Evolutionary conservation across 495 filamentous ascomycete genomes (phyloP), one percentile per base, ranked within the genome.

Genomic region (Xylaria venustula): DNA sequence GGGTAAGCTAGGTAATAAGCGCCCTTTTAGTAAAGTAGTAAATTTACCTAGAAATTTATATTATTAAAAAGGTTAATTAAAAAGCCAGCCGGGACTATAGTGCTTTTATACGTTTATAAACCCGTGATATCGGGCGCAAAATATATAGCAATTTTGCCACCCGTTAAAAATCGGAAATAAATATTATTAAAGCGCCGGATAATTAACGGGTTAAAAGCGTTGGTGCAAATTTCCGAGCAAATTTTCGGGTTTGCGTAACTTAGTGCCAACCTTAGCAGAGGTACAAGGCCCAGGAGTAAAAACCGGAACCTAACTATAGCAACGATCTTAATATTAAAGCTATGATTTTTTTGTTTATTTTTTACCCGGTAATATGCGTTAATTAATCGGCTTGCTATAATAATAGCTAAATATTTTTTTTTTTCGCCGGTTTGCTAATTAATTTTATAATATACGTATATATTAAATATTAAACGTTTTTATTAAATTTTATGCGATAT

Each of bases 141-240:
- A 57, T 83, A 78, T 28, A 87, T 82, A 37, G 78, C 73, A 58
- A 92, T 83, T 47, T 78, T 80, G 20, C 79, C 82, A 23, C 83
- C 83, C 0, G 89, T 91, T 1, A 82, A 82, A 74, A 90, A 91
- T 40, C 86, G 85, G 75, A 87, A 92, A 74, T 90, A 92, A 2
- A 74, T 86, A 17, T 87, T 86, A 69, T 91, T 88, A 2, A 66
- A 66, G 55, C 88, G 84, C 36, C 81, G 81, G 61, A 88, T 83
- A 55, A 91, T 75, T 30, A 83, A 72, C 17, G 87, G 87, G 63
- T 91, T 88, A 51, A 90, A 85, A 26, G 81, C 71, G 54, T 83
- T 83, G 60, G 73, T 80, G 74, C 87, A 90, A 25, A 74, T 73
- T 25, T 86, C 86, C 11, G 75, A 77, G 71, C 87, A 89, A 8